A percentile compares a stretch with the other conserved stretches of the same genome.
These are phyloP conservation scores for Neofusicoccum laricinum DNA, from an alignment of 2,329 filamentous ascomycete species.

Conservation along the genomic window DNA sequence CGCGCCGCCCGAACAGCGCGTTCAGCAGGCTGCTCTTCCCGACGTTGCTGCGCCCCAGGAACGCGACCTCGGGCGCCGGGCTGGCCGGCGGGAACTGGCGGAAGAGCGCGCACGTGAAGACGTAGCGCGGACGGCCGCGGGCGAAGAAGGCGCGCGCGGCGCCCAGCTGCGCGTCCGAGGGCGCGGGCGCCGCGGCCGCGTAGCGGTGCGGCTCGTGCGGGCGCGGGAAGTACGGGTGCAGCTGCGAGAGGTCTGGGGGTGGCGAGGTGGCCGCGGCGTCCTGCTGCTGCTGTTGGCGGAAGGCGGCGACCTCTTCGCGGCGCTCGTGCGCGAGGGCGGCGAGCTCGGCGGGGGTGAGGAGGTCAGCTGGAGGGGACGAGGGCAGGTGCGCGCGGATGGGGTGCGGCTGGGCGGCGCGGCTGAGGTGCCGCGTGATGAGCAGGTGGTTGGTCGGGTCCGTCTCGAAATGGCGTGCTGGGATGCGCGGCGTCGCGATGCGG, in stretches of 20 bases:
- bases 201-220: slow-evolving; percentile 12
- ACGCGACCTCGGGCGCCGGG: slow-evolving; percentile 59
- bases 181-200: slow-evolving; percentile 10
- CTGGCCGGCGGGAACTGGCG: slow-evolving; percentile 55
- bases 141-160: slow-evolving; percentile 46
- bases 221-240: background rate
- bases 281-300: background rate
- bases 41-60: slow-evolving; percentile 68
- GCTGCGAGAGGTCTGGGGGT: background rate
- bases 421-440: background rate
- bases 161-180: slow-evolving; percentile 37
- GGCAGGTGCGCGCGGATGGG: background rate
- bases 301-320: background rate
- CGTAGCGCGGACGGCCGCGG: slow-evolving; percentile 47
- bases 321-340: background rate
- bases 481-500: background rate
- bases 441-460: background rate
- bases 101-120: slow-evolving; percentile 62
- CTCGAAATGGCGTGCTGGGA: background rate
- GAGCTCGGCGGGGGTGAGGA: background rate
- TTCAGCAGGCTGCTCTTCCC: slow-evolving; percentile 68
- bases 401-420: background rate
- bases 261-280: background rate
- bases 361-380: background rate
- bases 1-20: slow-evolving; percentile 47